Conservation (phyloP, 208 protist genomes). For the Trypanosoma theileri region DNA sequence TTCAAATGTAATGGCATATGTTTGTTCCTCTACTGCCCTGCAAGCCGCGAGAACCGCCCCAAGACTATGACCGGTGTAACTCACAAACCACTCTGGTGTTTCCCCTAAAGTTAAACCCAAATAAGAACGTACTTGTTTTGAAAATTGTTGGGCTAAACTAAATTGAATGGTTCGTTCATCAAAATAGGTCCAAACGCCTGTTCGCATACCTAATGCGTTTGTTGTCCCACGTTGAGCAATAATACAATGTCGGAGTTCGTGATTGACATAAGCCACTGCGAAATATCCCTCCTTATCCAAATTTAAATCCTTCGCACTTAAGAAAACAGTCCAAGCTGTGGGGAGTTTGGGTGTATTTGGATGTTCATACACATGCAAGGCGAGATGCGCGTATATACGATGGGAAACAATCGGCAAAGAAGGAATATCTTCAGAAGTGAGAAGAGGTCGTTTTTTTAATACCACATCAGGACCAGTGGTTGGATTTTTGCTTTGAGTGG, state of each 20-base stretch:
- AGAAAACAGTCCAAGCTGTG: conserved; percentile 66
- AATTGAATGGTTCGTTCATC: conserved; percentile 88
- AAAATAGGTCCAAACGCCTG: conserved; percentile 90
- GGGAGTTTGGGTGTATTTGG: conserved; percentile 43
- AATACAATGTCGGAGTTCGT: conserved; percentile 62
- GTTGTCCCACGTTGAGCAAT: conserved; percentile 87
- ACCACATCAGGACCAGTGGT: neutral
- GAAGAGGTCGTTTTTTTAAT: conserved; percentile 26
- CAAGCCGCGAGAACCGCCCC: conserved; percentile 83
- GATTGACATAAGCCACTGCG: conserved; percentile 82
- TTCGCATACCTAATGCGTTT: conserved; percentile 76
- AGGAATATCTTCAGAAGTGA: conserved; percentile 56
- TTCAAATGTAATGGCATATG: conserved; percentile 86
- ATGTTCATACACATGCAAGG: conserved; percentile 74
- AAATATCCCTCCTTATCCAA: conserved; percentile 87
- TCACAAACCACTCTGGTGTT: conserved; percentile 53
- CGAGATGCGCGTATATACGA: conserved; percentile 69
- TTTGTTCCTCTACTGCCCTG: conserved; percentile 74
- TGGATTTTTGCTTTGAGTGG: conserved; percentile 1
- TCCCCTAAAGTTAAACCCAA: conserved; percentile 31
- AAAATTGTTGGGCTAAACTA: conserved; percentile 84
- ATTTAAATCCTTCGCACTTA: conserved; percentile 57
- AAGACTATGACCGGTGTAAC: conserved; percentile 90
- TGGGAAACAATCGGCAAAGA: conserved; percentile 62
- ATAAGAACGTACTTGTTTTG: conserved; percentile 62